phyloP scores from a whole-genome alignment of 257 asterid species.

The Solanum pinnatisectum region DNA sequence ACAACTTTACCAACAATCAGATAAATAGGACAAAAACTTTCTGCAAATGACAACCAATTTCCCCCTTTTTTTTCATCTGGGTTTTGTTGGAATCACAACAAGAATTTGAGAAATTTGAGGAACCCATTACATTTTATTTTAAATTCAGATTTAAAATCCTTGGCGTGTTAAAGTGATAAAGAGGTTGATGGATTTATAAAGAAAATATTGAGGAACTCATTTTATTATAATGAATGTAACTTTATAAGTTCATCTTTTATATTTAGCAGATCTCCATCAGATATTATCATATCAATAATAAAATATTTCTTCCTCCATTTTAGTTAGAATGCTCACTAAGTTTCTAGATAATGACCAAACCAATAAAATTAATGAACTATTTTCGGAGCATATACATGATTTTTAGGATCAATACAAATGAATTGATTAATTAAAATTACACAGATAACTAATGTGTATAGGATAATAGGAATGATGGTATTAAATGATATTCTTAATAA shows the following conservation, averaged over 20 bases:
- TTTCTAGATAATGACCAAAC: neutral
- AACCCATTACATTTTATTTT: neutral
- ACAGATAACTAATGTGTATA: neutral
- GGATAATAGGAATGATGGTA: neutral
- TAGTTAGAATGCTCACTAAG: neutral
- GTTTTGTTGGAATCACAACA: neutral
- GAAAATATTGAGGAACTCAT: neutral
- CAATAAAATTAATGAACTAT: neutral
- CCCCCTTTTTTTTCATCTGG: neutral
- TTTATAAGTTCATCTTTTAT: neutral
- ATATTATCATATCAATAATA: neutral
- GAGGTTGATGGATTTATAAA: neutral
- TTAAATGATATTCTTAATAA: neutral
- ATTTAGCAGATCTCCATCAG: neutral
- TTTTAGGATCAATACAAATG: neutral
- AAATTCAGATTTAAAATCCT: no score
- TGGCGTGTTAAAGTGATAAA: neutral
- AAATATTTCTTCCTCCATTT: neutral
- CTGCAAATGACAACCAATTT: neutral
- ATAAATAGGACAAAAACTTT: no score
- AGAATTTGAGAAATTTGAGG: neutral
- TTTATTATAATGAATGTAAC: neutral
- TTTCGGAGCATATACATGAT: neutral
- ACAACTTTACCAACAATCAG: no score
- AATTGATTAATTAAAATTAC: neutral